Evolutionary conservation across 2,329 filamentous ascomycete species (phyloP), one percentile per base, ranked within the genome.

Genomic region (Blastomyces gilchristii): DNA sequence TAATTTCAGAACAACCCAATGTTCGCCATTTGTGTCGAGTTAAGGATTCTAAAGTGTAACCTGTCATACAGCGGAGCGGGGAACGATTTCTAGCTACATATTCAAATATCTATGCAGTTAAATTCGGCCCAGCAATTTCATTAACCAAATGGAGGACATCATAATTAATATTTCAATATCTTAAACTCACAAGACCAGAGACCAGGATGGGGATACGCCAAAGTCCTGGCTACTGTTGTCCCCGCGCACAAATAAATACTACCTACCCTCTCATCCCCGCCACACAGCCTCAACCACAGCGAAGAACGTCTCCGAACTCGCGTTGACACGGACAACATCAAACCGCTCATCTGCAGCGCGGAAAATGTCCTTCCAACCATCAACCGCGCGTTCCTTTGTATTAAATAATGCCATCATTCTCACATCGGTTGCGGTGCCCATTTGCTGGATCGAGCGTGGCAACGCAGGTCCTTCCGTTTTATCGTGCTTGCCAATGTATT

Each of bases 401-500:
- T 81, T 82, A 58, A 81, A 80, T 6, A 82, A 67, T 3, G 77
- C 76, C 76, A 82, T 79, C 75, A 83, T 77, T 56, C 78, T 72
- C 65, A 84, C 62, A 68, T 84, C 81, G 14, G 77, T 80, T 28
- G 72, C 73, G 5, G 73, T 77, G 37, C 73, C 64, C 64, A 65
- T 65, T 28, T 65, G 60, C 54, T 63, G 58, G 45, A 62, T 54
- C 6, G 74, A 70, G 75, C 64, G 39, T 60, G 64, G 25, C 63
- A 64, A 14, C 64, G 64, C 12, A 63, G 65, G 39, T 63, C 31
- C 22, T 57, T 68, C 66, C n/a, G 63, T 60, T 18, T 66, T 61
- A n/a, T 45, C 60, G 4, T 62, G 64, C 8, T 64, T 67, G 47
- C 61, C 49, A 8, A 77, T 69, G 50, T 75, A 73, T 31, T 78